Conservation (phyloP, 768 basidiomycete species). For the Agrocybe praecox region DNA sequence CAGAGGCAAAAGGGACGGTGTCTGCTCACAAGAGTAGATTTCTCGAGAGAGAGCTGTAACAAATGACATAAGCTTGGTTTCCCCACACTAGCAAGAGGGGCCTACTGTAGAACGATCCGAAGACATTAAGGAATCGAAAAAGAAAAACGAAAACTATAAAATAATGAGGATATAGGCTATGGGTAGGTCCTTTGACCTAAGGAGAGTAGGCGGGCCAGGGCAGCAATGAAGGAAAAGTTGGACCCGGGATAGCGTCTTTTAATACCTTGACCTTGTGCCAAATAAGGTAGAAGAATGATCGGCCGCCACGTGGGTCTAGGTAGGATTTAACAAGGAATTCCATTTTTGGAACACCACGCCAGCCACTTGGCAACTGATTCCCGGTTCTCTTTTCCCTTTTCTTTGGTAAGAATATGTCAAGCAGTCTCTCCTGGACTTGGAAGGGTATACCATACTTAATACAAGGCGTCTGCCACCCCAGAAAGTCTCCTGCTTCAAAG, state of each 20-base stretch:
- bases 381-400: conserved; percentile 5
- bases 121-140: conserved; percentile 28
- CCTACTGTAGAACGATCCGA: conserved; percentile 41
- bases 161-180: conserved; percentile 10
- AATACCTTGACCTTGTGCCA: conserved; percentile 24
- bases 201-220: conserved; percentile 11
- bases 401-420: neutral
- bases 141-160: conserved; percentile 6
- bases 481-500: neutral
- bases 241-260: conserved; percentile 18
- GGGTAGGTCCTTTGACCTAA: conserved; percentile 7
- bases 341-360: conserved; percentile 23
- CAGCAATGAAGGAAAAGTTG: conserved; percentile 13
- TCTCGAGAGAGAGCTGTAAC: conserved; percentile 23
- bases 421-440: neutral
- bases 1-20: neutral
- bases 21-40: conserved; percentile 24
- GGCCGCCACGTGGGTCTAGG: conserved; percentile 27
- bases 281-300: conserved; percentile 29
- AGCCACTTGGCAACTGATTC: conserved; percentile 13
- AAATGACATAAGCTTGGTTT: conserved; percentile 3
- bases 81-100: neutral
- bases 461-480: conserved; percentile 1
- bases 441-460: neutral
- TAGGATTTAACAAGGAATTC: conserved; percentile 27